A percentile compares a stretch with the other conserved stretches of the same genome.
Conservation (phyloP, 192 early-diverging fungal genomes). For the Gamsiella multidivaricata region DNA sequence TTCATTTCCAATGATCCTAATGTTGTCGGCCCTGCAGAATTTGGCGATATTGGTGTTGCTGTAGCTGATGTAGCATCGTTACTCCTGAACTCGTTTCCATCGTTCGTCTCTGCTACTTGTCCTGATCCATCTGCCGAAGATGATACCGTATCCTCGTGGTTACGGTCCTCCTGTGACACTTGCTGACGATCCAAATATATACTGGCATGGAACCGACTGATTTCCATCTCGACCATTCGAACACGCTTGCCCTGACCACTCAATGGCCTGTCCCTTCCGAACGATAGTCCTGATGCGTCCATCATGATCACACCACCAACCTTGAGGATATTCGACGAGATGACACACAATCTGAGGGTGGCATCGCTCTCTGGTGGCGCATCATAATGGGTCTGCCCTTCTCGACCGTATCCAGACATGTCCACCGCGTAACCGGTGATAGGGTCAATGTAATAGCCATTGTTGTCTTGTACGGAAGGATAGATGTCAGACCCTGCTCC, state of each 20-base stretch:
- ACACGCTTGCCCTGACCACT: slow-evolving; percentile 62
- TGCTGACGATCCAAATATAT: slow-evolving; percentile 59
- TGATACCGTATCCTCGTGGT: neutral
- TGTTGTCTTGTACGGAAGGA: neutral
- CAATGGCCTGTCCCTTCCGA: slow-evolving; percentile 67
- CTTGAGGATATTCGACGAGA: slow-evolving; percentile 58
- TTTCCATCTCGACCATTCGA: slow-evolving; percentile 71
- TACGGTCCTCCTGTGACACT: slow-evolving; percentile 2
- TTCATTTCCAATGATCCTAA: neutral
- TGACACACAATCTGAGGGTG: slow-evolving; percentile 69
- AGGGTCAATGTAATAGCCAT: slow-evolving; percentile 21
- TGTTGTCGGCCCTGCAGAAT: neutral
- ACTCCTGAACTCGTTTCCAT: too few species aligned
- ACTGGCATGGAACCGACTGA: slow-evolving; percentile 72
- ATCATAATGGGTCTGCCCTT: slow-evolving; percentile 4
- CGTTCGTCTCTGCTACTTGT: neutral
- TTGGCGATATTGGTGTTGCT: neutral
- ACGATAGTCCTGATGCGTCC: slow-evolving; percentile 62
- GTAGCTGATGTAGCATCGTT: neutral
- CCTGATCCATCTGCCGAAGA: neutral
- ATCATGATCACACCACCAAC: slow-evolving; percentile 63
- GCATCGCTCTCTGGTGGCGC: slow-evolving; percentile 54
- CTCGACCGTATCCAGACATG: neutral
- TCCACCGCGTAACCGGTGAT: slow-evolving; percentile 33
- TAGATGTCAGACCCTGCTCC: too few species aligned